phyloP scores from a whole-genome alignment of 2,329 filamentous ascomycete genomes.

The Diplodia intermedia region DNA sequence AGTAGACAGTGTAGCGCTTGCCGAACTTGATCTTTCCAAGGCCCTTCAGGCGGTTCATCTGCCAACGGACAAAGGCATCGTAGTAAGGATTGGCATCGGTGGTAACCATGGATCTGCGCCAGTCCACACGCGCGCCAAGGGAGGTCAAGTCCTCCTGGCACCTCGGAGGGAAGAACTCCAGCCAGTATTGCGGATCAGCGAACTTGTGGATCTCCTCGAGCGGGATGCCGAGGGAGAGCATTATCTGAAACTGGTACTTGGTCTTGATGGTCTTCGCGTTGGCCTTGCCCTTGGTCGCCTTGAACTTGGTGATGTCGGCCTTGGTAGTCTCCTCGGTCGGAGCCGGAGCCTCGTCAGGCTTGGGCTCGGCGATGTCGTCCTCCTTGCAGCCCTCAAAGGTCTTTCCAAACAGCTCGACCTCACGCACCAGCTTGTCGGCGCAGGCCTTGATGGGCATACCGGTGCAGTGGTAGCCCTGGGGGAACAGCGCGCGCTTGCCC shows the following conservation, averaged over 20 bases:
- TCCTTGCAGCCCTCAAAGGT: constrained; percentile 76
- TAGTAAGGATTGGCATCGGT: constrained; percentile 98
- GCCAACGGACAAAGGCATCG: constrained; percentile 94
- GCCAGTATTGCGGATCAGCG: constrained; percentile 89
- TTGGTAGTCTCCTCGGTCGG: constrained; percentile 70
- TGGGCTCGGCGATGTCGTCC: constrained; percentile 51
- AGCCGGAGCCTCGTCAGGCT: constrained; percentile 60
- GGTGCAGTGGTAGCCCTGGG: constrained; percentile 93
- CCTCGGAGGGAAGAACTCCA: constrained; percentile 87
- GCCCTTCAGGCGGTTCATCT: constrained; percentile 91
- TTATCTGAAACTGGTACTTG: constrained; percentile 96
- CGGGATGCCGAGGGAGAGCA: constrained; percentile 88
- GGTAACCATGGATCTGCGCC: constrained; percentile 90
- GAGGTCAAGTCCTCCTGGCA: constrained; percentile 80
- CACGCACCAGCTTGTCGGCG: constrained; percentile 90
- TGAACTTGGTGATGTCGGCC: constrained; percentile 89
- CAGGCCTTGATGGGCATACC: constrained; percentile 98
- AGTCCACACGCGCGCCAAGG: constrained; percentile 88
- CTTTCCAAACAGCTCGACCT: constrained; percentile 86
- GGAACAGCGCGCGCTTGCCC: constrained; percentile 85
- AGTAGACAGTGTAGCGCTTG: constrained; percentile 92
- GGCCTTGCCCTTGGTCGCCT: constrained; percentile 78
- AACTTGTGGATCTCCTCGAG: constrained; percentile 91
- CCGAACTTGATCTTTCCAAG: constrained; percentile 93
- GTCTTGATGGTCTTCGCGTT: constrained; percentile 87